Evolutionary conservation across 1,139 yeast species (phyloP), one percentile per base, ranked within the genome.

Genomic region (Kodamaea plutei): DNA sequence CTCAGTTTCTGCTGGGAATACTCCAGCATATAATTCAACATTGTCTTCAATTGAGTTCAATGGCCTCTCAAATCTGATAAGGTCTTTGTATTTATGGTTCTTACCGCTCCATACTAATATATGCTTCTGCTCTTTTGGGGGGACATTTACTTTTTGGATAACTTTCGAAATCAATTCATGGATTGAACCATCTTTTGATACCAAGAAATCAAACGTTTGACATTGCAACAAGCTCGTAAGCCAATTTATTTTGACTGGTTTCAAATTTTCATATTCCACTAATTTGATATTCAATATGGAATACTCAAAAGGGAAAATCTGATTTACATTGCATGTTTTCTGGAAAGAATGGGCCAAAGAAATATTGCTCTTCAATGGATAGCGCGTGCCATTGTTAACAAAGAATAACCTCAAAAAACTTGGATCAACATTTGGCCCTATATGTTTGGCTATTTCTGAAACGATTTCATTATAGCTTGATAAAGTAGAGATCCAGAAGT

Each of bases 271-370:
- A 45, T 82, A 73, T 40, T 88, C 94, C 22, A 64, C 70, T 38
- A 91, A 61, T 5, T 89, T 77, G 29, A 88, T 79, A 25, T 77
- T 81, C 46, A 93, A 68, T 2, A 83, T 59, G 48, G 89, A 96
- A 52, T 84, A 91, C 44, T 79, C 84, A 44, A 81, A 71, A 8
- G 70, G 64, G 53, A 58, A 59, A 31, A 53, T 58, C 36, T 61
- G 72, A 38, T 64, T 69, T 36, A 62, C 74, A 29, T 69, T 69
- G 40, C 63, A 63, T 14, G 64, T 61, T 42, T 69, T 73, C 3
- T 75, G 68, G 41, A 80, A 65, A 42, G 73, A 47, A 34, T 64
- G 69, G 10, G 73, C 63, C 25, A 71, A 56, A 15, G 62, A 55
- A 21, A 60, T 52, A 10, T 61, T 47, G 14, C 75, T 56, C 39